Percentiles rank a stretch among this genome's conserved stretches.
These are phyloP conservation scores for Eucalyptus cloeziana DNA, from an alignment of 345 rosid species.

Conservation along the genomic window DNA sequence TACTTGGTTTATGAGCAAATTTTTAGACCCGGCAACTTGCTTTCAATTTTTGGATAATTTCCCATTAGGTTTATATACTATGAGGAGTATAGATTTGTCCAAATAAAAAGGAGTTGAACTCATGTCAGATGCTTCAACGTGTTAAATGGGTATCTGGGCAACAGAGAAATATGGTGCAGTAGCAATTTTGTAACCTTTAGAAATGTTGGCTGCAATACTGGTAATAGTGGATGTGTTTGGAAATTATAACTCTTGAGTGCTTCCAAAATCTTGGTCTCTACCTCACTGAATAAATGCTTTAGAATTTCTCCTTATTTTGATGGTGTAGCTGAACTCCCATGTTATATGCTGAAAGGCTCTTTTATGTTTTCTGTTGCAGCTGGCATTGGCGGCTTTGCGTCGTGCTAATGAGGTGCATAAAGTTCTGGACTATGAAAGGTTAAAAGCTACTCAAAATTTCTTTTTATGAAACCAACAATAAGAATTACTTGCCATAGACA, in stretches of 20 bases:
- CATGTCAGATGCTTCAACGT: background rate
- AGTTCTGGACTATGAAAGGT: constrained; percentile 77
- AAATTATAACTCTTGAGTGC: background rate
- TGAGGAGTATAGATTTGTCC: background rate
- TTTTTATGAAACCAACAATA: background rate
- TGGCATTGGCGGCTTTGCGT: constrained; percentile 81
- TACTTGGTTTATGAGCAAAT: background rate
- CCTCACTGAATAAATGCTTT: background rate
- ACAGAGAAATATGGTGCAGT: background rate
- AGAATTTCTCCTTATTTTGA: background rate
- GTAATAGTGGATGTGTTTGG: background rate
- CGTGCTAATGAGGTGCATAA: constrained; percentile 44
- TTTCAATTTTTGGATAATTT: background rate
- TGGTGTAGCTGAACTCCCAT: background rate
- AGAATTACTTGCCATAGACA: background rate
- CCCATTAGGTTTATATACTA: background rate
- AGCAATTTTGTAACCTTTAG: background rate
- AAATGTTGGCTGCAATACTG: background rate
- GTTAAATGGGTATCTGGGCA: background rate
- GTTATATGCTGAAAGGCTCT: background rate
- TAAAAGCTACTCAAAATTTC: background rate
- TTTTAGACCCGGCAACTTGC: background rate
- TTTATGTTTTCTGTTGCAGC: constrained; percentile 20
- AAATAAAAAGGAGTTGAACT: background rate
- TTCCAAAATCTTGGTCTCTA: background rate